These are phyloP conservation scores for Tolypocladium capitatum DNA, from an alignment of 2,329 filamentous ascomycete genomes.

Conservation along the genomic window DNA sequence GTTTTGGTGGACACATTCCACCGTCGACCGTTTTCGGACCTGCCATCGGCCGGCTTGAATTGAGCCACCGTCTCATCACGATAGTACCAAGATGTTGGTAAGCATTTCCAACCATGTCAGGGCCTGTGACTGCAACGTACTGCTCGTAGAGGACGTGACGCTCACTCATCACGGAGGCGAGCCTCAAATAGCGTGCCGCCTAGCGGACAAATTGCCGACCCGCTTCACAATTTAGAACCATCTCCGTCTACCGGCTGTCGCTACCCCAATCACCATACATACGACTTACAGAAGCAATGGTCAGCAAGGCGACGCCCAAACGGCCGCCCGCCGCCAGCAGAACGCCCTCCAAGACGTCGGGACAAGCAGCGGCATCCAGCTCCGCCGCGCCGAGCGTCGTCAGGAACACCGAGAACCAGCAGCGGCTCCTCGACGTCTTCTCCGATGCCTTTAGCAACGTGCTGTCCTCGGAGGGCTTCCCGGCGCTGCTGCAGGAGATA, in stretches of 20 bases:
- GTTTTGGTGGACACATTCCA: not conserved
- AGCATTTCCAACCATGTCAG: not conserved
- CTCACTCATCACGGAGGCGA: not conserved
- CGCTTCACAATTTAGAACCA: not conserved
- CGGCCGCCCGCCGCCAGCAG: not conserved
- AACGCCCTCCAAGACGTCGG: not conserved
- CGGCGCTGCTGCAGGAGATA: slow-evolving; percentile 58
- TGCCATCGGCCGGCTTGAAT: not conserved
- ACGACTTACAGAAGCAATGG: not conserved
- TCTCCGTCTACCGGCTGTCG: not conserved
- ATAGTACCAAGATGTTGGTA: not conserved
- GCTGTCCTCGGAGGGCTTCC: slow-evolving; percentile 33
- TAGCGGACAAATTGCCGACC: not conserved
- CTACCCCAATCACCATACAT: not conserved
- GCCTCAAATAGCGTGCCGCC: not conserved
- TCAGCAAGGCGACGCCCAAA: not conserved
- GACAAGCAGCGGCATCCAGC: not conserved
- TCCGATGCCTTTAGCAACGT: slow-evolving; percentile 44
- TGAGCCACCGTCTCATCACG: not conserved
- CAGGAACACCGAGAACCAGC: slow-evolving; percentile 30
- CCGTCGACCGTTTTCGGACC: not conserved
- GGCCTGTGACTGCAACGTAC: not conserved
- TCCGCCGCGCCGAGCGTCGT: not conserved
- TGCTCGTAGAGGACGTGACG: not conserved
- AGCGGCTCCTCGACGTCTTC: slow-evolving; percentile 63